A percentile compares a stretch with the other conserved stretches of the same genome.
Evolutionary conservation across 768 basidiomycete species (phyloP).

Genomic region (Exidia glandulosa): DNA sequence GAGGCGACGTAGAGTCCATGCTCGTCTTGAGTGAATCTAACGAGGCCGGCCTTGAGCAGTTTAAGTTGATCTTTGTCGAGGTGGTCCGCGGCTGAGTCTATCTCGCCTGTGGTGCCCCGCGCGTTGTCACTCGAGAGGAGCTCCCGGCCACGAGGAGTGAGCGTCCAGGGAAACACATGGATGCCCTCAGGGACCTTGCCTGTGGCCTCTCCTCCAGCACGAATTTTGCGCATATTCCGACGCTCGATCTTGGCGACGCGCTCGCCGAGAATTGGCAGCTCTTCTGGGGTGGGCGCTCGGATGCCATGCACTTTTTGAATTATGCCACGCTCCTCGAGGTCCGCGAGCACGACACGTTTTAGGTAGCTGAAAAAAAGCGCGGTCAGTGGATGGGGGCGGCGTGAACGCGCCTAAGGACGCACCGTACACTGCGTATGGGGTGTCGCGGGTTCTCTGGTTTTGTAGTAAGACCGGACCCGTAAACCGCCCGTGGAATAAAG

Average conservation of each 20-base stretch:
- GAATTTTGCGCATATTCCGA: neutral
- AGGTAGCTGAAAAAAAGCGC: neutral
- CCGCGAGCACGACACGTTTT: neutral
- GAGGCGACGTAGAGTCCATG: neutral
- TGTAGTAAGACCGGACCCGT: neutral
- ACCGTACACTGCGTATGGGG: neutral
- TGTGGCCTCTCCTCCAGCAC: neutral
- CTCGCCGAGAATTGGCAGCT: neutral
- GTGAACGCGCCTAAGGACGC: neutral
- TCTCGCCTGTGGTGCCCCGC: neutral
- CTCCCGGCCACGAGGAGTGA: neutral
- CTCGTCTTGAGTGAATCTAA: neutral
- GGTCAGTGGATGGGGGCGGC: neutral
- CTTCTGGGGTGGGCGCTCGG: neutral
- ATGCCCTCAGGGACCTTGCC: neutral
- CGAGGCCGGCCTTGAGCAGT: neutral
- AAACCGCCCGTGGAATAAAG: neutral
- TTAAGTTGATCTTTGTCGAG: neutral
- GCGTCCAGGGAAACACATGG: neutral
- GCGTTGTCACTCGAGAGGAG: neutral
- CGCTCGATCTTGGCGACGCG: neutral
- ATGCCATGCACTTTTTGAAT: neutral
- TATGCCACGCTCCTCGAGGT: neutral
- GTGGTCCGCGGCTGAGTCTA: neutral
- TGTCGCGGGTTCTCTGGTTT: neutral